Conservation (phyloP, 768 basidiomycete genomes). For the Macrolepiota albuminosa region DNA sequence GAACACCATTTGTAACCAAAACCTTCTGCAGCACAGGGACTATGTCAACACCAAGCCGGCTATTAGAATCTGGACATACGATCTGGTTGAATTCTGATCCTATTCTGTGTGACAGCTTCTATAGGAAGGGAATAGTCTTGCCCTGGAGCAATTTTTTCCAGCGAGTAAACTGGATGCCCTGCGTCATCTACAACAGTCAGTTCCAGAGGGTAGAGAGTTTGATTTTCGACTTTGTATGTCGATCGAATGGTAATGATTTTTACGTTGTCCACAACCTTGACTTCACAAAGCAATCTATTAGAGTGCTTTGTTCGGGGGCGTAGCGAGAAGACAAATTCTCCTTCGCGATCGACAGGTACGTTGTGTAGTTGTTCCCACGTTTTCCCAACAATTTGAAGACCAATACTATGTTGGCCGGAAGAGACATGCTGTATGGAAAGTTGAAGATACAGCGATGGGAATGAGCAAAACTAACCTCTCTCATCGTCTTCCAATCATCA, state of each 20-base stretch:
- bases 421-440: constrained; percentile 45
- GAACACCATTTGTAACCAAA: constrained; percentile 95
- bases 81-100: constrained; percentile 86
- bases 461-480: constrained; percentile 58
- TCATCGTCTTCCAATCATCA: constrained; percentile 90
- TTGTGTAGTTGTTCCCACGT: constrained; percentile 86
- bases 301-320: constrained; percentile 73
- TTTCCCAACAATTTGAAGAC: constrained; percentile 79
- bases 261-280: constrained; percentile 86
- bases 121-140: constrained; percentile 87
- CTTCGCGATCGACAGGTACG: constrained; percentile 91
- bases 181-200: constrained; percentile 82
- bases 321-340: constrained; percentile 85
- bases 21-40: constrained; percentile 56
- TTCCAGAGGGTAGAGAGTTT: constrained; percentile 89
- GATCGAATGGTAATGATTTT: constrained; percentile 94
- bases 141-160: constrained; percentile 90
- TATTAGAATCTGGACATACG: constrained; percentile 45
- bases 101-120: constrained; percentile 77
- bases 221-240: constrained; percentile 86
- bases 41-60: background rate
- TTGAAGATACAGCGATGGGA: background rate
- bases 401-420: constrained; percentile 79
- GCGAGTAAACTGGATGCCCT: constrained; percentile 73
- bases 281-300: constrained; percentile 82